A percentile compares a stretch with the other conserved stretches of the same genome.
Evolutionary conservation across 192 early-diverging fungal genomes (phyloP).

Genomic region (Cladochytrium replicatum): DNA sequence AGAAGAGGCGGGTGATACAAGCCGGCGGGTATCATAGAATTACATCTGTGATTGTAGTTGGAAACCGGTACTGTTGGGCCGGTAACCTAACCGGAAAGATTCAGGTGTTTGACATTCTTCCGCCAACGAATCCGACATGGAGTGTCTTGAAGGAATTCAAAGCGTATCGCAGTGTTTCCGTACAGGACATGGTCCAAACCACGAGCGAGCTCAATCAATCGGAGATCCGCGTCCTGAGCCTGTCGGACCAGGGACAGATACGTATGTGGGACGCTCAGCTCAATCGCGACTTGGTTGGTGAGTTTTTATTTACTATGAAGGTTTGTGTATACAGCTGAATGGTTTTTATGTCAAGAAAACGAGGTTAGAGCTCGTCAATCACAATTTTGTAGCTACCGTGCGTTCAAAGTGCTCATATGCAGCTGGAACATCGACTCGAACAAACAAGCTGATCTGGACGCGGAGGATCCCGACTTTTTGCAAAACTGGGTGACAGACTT

Average conservation of each 20-base stretch:
- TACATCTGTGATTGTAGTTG: conserved; percentile 49
- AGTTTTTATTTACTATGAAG: conserved; percentile 3
- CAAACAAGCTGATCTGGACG: conserved; percentile 72
- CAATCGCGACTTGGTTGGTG: conserved; percentile 52
- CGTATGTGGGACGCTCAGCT: conserved; percentile 72
- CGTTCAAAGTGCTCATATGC: conserved; percentile 65
- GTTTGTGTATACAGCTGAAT: background rate
- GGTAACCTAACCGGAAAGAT: conserved; percentile 75
- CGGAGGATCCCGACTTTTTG: too few species aligned
- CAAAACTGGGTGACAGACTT: too few species aligned
- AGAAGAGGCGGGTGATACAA: conserved; percentile 32
- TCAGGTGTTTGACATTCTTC: conserved; percentile 61
- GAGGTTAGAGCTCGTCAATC: conserved; percentile 50
- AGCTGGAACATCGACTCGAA: conserved; percentile 90
- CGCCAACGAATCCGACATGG: too few species aligned
- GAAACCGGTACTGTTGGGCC: conserved; percentile 59
- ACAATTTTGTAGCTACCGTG: conserved; percentile 54
- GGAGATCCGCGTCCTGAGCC: conserved; percentile 51
- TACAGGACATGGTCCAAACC: too few species aligned
- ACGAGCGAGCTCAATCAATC: conserved; percentile 47
- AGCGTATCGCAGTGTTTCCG: conserved; percentile 43
- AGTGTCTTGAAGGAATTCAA: conserved; percentile 56
- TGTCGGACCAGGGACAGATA: conserved; percentile 53
- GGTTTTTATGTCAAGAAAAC: conserved; percentile 23
- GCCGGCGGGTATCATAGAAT: conserved; percentile 60